Base-by-base conservation (phyloP, 257 asterid species). In the Leptodermis oblonga region DNA sequence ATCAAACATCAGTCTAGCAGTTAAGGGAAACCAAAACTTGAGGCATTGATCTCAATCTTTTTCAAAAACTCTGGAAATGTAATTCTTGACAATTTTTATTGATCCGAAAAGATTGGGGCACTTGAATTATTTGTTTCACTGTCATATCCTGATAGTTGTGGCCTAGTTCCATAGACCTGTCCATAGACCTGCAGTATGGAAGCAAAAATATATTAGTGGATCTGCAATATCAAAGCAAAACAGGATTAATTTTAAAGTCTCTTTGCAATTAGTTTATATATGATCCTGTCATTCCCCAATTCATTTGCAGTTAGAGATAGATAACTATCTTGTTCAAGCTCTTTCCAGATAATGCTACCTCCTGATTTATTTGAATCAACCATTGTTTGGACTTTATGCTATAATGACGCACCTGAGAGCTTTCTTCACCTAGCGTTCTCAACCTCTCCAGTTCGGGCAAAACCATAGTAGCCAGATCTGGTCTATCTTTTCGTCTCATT, bases 401-500 rank as follows among this genome's bases (percentile, higher is more conserved):
- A 23, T 42, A 25, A 37, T 15, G 42, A 80, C 90, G 78, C 72
- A 82, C 88, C 56, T 74, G 85, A 76, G 82, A 79, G 64, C 31
- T 68, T 78, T 89, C 94, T 71, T 92, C 96, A 13, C 95, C 94
- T 20, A 92, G 72, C 43, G 56, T 67, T 62, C 91, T 76, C 72
- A 89, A 72, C 76, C 93, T 85, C 69, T 90, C 77, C 28, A 92
- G 92, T 76, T 85, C 95, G 3, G 96, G 97, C 70, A 92, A 65
- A 25, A 92, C 78, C 64, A 69, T 83, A 1, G 51, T 73, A 33
- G 85, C 88, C 25, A 90, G 92, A 68, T 88, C 95, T 25, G 98
- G 98, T 70, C 98, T 83, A 65, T 92, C 96, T 79, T 83, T 92
- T 33, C 86, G 79, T 81, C 97, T 85, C 79, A 92, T 66, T 73